Evolutionary conservation across 2,329 filamentous ascomycete genomes (phyloP), one percentile per base, ranked within the genome.

Genomic region (Thielaviopsis populi): DNA sequence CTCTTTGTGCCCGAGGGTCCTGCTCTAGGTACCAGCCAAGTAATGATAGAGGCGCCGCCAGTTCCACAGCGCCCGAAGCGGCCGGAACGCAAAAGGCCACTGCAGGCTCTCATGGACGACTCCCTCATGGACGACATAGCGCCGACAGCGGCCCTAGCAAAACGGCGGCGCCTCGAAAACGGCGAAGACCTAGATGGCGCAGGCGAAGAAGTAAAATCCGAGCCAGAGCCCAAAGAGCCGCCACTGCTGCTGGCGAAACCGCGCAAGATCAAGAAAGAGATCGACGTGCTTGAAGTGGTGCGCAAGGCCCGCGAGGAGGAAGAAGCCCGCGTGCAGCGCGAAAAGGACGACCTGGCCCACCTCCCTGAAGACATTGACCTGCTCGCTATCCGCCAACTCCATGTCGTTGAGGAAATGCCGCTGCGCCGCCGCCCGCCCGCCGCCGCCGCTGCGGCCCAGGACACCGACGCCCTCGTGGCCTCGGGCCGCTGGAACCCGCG

Each of bases 361-460:
- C 78, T 74, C 68, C 80, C 70, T 50, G 87, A 78, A 2, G 82
- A 86, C 66, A 82, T 92, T 63, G 85, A 91, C 66, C 80, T 95
- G 37, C 80, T 83, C 1, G 81, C 86, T 50, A 85, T 96, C 66
- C 84, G 85, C 30, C 83, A 85, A 15, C 76, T 95, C 2, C 87
- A 87, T 2, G 83, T 91, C 17, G 80, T 95, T 1, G 89, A 94
- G 70, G 82, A 87, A 67, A 88, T 95, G 74, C 79, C 87, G 8
- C 72, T 96, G 0, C 80, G 78, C 27, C 69, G 63, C 64, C 68
- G 37, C 71, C 68, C 63, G 73, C 68, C 66, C 68, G 69, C 67
- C 10, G 2, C 27, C 17, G n/a, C 42, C 6, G 46, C 10, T 5
- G 5, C 33, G 46, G 19, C 46, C 27, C 41, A 22, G 24, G 59